Percentiles rank a stretch among this genome's conserved stretches.
Conservation (phyloP, 139 green algal species). For the Picochlorum sp. region DNA sequence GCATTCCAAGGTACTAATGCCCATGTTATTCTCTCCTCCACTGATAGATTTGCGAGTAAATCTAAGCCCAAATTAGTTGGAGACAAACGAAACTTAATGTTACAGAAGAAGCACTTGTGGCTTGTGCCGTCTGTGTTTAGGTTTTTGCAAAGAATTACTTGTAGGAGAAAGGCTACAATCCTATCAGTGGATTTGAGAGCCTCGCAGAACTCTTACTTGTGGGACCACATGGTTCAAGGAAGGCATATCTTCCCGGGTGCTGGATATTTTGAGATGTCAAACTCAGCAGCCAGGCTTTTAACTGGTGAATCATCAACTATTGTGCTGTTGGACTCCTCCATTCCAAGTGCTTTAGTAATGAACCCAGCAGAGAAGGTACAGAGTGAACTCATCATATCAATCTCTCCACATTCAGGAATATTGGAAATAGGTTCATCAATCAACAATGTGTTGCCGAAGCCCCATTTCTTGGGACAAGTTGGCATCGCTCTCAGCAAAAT, state of each 20-base stretch:
- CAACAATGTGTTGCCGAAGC: too few relatives aligned
- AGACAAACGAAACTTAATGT: background rate
- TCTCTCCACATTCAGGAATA: too few relatives aligned
- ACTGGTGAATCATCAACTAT: background rate
- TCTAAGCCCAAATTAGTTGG: background rate
- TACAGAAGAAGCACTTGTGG: slow-evolving; percentile 24
- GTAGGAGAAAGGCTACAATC: background rate
- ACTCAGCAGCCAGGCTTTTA: slow-evolving; percentile 5
- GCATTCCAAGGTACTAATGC: slow-evolving; percentile 41
- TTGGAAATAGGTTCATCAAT: too few relatives aligned
- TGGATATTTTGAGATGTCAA: slow-evolving; percentile 24
- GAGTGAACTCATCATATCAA: too few relatives aligned
- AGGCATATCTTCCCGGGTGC: slow-evolving; percentile 23
- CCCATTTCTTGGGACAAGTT: background rate
- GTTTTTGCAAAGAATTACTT: background rate
- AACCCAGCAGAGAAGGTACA: too few relatives aligned
- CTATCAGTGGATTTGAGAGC: slow-evolving; percentile 2
- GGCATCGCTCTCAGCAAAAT: background rate
- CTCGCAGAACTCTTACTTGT: slow-evolving; percentile 13
- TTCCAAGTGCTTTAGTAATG: too few relatives aligned
- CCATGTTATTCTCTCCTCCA: slow-evolving; percentile 15
- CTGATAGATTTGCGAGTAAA: background rate
- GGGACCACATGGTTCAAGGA: slow-evolving; percentile 33
- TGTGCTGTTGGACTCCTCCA: background rate
- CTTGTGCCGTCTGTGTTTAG: slow-evolving; percentile 20